Percentiles rank a stretch among this genome's conserved stretches.
Evolutionary conservation across 2,329 filamentous ascomycete genomes (phyloP).

Genomic region (Penicillium sp.): DNA sequence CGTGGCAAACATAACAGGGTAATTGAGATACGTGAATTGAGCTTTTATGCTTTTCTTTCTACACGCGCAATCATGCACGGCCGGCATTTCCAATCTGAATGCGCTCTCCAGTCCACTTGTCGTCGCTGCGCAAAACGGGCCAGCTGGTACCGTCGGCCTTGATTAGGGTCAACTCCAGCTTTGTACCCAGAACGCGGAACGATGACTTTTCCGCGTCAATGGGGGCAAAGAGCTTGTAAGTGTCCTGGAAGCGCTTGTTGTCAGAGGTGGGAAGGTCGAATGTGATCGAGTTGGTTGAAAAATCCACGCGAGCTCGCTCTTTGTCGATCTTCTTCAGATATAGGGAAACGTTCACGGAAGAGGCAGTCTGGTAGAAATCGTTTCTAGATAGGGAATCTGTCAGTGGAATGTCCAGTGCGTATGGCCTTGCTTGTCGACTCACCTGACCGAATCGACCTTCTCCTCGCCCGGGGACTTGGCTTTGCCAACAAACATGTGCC

Average conservation of each 20-base stretch:
- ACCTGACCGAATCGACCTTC: constrained; percentile 74
- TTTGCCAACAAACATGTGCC: constrained; percentile 79
- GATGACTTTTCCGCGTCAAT: constrained; percentile 74
- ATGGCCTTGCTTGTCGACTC: constrained; percentile 27
- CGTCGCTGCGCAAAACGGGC: constrained; percentile 80
- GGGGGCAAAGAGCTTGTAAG: constrained; percentile 70
- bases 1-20: background rate
- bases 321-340: constrained; percentile 98
- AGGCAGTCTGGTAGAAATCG: constrained; percentile 92
- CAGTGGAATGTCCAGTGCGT: background rate
- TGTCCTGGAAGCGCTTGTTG: constrained; percentile 73
- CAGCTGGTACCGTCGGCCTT: constrained; percentile 76
- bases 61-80: constrained; percentile 36
- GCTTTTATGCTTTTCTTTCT: background rate
- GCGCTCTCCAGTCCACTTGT: constrained; percentile 71
- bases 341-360: constrained; percentile 81
- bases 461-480: constrained; percentile 70
- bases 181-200: constrained; percentile 82
- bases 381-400: constrained; percentile 50
- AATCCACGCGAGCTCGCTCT: constrained; percentile 68
- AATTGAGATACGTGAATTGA: background rate
- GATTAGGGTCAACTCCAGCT: constrained; percentile 74
- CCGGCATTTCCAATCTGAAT: constrained; percentile 85
- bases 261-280: constrained; percentile 87
- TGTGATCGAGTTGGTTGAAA: constrained; percentile 61